Percentiles rank a stretch among this genome's conserved stretches.
These are phyloP conservation scores for Triangularia setosa DNA, from an alignment of 2,329 filamentous ascomycete genomes.

Conservation along the genomic window DNA sequence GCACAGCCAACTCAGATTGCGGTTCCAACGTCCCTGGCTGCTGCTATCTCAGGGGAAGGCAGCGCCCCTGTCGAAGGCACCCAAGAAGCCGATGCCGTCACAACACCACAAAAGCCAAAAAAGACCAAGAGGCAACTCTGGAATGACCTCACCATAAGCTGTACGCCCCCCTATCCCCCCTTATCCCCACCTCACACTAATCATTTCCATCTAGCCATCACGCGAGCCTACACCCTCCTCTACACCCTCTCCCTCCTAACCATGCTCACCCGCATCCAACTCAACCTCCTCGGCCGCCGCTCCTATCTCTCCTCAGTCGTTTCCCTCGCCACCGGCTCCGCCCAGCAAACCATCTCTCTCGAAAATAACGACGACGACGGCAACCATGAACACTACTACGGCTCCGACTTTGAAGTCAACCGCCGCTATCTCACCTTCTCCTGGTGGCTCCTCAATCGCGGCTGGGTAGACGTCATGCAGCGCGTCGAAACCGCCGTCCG, in stretches of 20 bases:
- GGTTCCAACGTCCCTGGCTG: constrained; percentile 49
- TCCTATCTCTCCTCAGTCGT: constrained; percentile 97
- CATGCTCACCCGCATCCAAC: constrained; percentile 88
- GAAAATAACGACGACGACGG: constrained; percentile 90
- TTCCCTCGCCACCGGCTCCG: constrained; percentile 73
- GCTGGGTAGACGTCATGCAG: constrained; percentile 77
- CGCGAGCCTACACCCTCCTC: constrained; percentile 82
- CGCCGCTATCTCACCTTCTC: constrained; percentile 92
- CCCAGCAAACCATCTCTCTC: constrained; percentile 75
- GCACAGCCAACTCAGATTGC: constrained; percentile 76
- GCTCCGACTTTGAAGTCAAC: constrained; percentile 95
- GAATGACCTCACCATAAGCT: constrained; percentile 95
- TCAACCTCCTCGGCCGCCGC: constrained; percentile 91
- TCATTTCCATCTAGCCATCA: constrained; percentile 60
- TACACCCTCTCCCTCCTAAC: constrained; percentile 88
- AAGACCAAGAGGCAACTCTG: constrained; percentile 91
- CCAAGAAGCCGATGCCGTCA: constrained; percentile 37
- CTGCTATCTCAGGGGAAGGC: constrained; percentile 23
- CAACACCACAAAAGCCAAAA: constrained; percentile 43
- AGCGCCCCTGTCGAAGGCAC: constrained; percentile 23
- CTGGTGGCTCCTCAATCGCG: constrained; percentile 94
- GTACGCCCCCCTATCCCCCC: constrained; percentile 50
- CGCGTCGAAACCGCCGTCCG: constrained; percentile 82
- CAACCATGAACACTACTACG: constrained; percentile 71
- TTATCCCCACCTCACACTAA: constrained; percentile 12